phyloP scores from a whole-genome alignment of 805 yeast genomes.

The Nakazawaea ambrosiae region DNA sequence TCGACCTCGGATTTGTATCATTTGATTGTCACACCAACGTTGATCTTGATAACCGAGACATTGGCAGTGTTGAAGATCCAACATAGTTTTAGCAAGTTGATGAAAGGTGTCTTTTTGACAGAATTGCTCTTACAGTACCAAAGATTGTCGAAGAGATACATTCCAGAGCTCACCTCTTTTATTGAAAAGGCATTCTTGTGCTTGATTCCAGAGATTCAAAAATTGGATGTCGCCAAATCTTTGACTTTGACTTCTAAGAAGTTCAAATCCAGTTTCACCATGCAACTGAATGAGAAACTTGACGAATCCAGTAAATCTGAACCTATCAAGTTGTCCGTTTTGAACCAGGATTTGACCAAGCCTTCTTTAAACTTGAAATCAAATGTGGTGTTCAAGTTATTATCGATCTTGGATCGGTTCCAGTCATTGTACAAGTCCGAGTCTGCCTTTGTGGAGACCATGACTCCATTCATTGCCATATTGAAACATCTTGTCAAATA shows the following conservation, averaged over 20 bases:
- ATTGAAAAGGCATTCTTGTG: slow-evolving; percentile 43
- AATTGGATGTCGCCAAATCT: slow-evolving; percentile 16
- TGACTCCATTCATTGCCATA: slow-evolving; percentile 37
- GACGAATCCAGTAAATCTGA: slow-evolving; percentile 2
- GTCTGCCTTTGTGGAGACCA: slow-evolving; percentile 53
- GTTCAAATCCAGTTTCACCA: slow-evolving; percentile 16
- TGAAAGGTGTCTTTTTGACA: slow-evolving; percentile 59
- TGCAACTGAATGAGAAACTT: slow-evolving; percentile 9
- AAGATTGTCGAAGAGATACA: slow-evolving; percentile 66
- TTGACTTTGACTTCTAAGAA: slow-evolving; percentile 7
- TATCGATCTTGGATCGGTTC: slow-evolving; percentile 25
- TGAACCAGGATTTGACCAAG: not conserved
- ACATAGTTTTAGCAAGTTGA: slow-evolving; percentile 26
- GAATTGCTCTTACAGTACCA: slow-evolving; percentile 68
- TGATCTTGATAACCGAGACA: slow-evolving; percentile 64
- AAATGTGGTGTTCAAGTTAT: slow-evolving; percentile 26
- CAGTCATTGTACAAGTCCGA: slow-evolving; percentile 52
- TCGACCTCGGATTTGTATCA: slow-evolving; percentile 97
- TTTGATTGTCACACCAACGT: slow-evolving; percentile 79
- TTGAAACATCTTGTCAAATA: slow-evolving; percentile 31
- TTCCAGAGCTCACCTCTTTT: slow-evolving; percentile 71
- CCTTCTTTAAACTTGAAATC: slow-evolving; percentile 19
- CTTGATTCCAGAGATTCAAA: slow-evolving; percentile 31
- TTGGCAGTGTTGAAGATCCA: slow-evolving; percentile 44
- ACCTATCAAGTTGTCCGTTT: not conserved